These are phyloP conservation scores for Cinnamomum chago DNA, from an alignment of 164 flowering plant genomes.

Conservation along the genomic window DNA sequence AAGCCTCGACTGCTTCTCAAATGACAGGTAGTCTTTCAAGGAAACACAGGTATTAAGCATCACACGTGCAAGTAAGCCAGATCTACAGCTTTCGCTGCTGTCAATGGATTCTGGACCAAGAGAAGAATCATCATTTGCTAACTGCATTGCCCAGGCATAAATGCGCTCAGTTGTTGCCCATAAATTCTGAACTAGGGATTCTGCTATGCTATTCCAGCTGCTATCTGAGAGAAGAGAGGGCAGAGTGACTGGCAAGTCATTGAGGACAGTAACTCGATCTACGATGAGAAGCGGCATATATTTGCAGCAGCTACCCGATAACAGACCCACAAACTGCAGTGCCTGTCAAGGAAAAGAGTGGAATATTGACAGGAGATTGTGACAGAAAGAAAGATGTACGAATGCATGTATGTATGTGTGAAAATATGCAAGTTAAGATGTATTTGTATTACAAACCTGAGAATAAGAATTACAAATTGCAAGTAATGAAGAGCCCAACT, in stretches of 20 bases:
- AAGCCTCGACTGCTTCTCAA: constrained; percentile 70
- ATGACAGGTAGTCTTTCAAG: constrained; percentile 56
- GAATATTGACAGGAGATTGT: neutral
- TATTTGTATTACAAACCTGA: too few relatives aligned
- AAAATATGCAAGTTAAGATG: too few relatives aligned
- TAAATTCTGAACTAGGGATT: constrained; percentile 41
- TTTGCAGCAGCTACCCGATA: constrained; percentile 65
- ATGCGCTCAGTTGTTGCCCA: constrained; percentile 59
- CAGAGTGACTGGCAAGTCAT: constrained; percentile 74
- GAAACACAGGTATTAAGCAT: constrained; percentile 47
- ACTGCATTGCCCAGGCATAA: constrained; percentile 38
- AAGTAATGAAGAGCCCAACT: too few relatives aligned
- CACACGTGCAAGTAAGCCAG: constrained; percentile 36
- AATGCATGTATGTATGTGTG: neutral
- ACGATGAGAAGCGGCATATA: constrained; percentile 74
- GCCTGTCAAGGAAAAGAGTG: constrained; percentile 42
- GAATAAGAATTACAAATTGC: too few relatives aligned
- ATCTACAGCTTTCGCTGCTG: constrained; percentile 39
- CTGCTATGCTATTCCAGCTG: constrained; percentile 53
- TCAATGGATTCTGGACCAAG: constrained; percentile 34
- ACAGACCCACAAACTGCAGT: constrained; percentile 66
- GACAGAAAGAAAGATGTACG: neutral
- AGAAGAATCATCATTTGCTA: constrained; percentile 14
- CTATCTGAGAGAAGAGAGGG: constrained; percentile 59
- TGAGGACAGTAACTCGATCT: constrained; percentile 50